Conservation (phyloP, 2,329 filamentous ascomycete genomes). For the Hymenoscyphus fructigenus region DNA sequence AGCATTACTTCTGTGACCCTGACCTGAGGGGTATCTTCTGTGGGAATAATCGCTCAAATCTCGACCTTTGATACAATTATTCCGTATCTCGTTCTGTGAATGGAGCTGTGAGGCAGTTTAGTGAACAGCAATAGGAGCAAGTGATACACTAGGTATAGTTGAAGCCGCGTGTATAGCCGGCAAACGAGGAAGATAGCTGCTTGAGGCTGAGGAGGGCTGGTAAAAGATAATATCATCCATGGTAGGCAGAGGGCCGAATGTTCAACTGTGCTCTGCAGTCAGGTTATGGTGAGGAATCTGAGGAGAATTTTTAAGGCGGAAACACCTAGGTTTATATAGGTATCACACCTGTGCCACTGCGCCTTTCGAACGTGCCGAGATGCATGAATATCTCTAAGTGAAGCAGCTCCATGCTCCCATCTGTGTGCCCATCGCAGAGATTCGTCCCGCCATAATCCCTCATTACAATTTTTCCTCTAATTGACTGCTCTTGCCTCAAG, state of each 20-base stretch:
- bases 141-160: slow-evolving; percentile 9
- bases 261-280: slow-evolving; percentile 6
- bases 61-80: too few relatives aligned
- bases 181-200: slow-evolving; percentile 15
- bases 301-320: slow-evolving; percentile 8
- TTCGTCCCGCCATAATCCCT: too few relatives aligned
- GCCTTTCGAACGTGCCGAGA: slow-evolving; percentile 2
- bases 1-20: too few relatives aligned
- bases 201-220: slow-evolving; percentile 13
- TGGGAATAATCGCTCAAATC: slow-evolving; percentile 12
- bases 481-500: too few relatives aligned
- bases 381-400: slow-evolving; percentile 7
- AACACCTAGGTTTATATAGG: slow-evolving; percentile 10
- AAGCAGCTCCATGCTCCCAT: too few relatives aligned
- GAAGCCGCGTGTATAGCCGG: slow-evolving; percentile 10
- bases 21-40: slow-evolving; percentile 14
- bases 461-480: too few relatives aligned
- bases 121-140: slow-evolving; percentile 13
- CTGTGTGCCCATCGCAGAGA: too few relatives aligned
- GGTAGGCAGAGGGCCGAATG: slow-evolving; percentile 4
- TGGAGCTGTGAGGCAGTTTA: slow-evolving; percentile 12
- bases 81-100: slow-evolving; percentile 8
- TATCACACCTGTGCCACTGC: slow-evolving; percentile 1
- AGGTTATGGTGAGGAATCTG: too few relatives aligned
- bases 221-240: slow-evolving; percentile 12